phyloP scores from a whole-genome alignment of 495 filamentous ascomycete genomes.

The Penicillium argentinense region DNA sequence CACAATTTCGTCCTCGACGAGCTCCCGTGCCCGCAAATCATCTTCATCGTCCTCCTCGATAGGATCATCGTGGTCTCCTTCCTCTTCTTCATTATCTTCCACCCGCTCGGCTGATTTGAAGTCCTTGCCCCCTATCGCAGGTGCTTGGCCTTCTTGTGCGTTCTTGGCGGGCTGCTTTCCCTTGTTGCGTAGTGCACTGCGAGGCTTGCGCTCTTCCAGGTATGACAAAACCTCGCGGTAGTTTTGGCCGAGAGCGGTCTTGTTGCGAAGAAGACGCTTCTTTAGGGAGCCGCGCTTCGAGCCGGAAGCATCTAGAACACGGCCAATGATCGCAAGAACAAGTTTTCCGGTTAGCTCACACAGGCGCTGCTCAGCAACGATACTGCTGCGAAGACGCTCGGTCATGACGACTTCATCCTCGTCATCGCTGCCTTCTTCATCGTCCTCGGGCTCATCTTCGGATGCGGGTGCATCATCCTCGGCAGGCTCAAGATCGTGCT shows the following conservation, averaged over 20 bases:
- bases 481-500: constrained; percentile 63
- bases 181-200: constrained; percentile 40
- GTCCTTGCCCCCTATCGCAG: constrained; percentile 32
- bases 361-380: constrained; percentile 76
- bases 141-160: constrained; percentile 34
- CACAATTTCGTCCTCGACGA: constrained; percentile 58
- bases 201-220: constrained; percentile 61
- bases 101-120: constrained; percentile 44
- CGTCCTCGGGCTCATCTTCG: constrained; percentile 49
- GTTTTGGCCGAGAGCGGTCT: constrained; percentile 64
- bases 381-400: constrained; percentile 56
- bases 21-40: constrained; percentile 58
- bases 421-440: constrained; percentile 61
- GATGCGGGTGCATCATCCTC: constrained; percentile 64
- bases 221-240: constrained; percentile 75
- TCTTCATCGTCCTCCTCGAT: constrained; percentile 59
- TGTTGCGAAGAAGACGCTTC: constrained; percentile 66
- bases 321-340: constrained; percentile 72
- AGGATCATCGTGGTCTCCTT: constrained; percentile 47
- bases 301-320: constrained; percentile 64
- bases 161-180: constrained; percentile 45
- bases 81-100: constrained; percentile 52
- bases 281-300: constrained; percentile 59
- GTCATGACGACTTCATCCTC: constrained; percentile 48
- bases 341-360: constrained; percentile 83